Conservation (phyloP, 352 stramenopile genomes). For the Thalassiosira exigua region DNA sequence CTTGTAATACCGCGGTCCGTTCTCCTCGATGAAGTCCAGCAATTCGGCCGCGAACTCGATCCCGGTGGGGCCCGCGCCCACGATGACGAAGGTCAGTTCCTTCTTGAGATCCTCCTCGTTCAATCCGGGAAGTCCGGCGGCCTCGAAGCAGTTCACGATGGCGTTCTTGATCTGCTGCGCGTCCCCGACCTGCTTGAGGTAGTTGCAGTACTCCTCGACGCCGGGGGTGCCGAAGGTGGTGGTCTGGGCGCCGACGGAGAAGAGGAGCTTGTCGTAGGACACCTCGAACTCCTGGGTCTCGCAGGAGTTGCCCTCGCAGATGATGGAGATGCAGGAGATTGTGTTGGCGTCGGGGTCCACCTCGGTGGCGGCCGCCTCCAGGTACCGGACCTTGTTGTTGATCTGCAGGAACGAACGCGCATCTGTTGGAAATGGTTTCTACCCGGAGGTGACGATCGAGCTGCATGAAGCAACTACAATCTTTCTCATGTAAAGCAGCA, state of each 20-base stretch:
- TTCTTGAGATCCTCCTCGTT: constrained; percentile 77
- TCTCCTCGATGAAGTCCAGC: constrained; percentile 87
- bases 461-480: neutral
- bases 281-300: constrained; percentile 86
- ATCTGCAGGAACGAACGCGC: constrained; percentile 57
- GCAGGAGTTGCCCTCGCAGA: constrained; percentile 87
- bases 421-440: too few species aligned
- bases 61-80: constrained; percentile 87
- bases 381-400: constrained; percentile 82
- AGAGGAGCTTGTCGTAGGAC: constrained; percentile 85
- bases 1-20: constrained; percentile 86
- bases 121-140: constrained; percentile 83
- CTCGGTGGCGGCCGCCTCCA: constrained; percentile 84
- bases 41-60: constrained; percentile 79
- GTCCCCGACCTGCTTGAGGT: constrained; percentile 87
- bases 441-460: too few species aligned
- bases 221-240: constrained; percentile 87
- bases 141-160: constrained; percentile 89
- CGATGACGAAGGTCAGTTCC: constrained; percentile 85
- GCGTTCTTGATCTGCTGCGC: constrained; percentile 80
- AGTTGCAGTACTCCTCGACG: constrained; percentile 87
- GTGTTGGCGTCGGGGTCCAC: constrained; percentile 80
- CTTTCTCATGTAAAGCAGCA: constrained; percentile 1
- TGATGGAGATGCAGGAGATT: constrained; percentile 85
- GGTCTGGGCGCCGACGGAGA: constrained; percentile 86